Percentiles rank a stretch among this genome's conserved stretches.
Evolutionary conservation across 805 yeast genomes (phyloP).

Genomic region (Spathaspora boniae): DNA sequence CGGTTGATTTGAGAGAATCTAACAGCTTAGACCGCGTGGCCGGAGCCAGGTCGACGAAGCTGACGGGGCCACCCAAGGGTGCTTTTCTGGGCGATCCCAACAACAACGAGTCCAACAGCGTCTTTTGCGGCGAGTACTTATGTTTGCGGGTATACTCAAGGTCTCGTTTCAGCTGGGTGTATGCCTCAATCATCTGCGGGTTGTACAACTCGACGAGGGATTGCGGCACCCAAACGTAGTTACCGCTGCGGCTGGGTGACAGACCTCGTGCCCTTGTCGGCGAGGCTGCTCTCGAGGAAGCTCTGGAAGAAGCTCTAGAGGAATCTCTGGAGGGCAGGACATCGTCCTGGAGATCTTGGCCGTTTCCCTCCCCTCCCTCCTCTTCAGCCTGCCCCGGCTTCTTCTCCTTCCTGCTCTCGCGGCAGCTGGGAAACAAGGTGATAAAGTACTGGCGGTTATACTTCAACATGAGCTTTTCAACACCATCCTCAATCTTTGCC

Average conservation of each 20-base stretch:
- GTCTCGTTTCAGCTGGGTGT: conserved; percentile 6
- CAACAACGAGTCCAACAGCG: conserved; percentile 5
- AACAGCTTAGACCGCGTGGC: too few species aligned
- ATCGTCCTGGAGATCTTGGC: too few species aligned
- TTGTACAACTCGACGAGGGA: conserved; percentile 15
- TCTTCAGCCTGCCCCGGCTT: too few species aligned
- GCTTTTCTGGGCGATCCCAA: too few species aligned
- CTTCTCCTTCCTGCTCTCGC: background rate
- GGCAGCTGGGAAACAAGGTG: conserved; percentile 8
- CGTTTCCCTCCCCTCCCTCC: too few species aligned
- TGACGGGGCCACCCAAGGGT: too few species aligned
- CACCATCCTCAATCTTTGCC: conserved; percentile 14
- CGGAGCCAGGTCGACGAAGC: too few species aligned
- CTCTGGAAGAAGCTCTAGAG: too few species aligned
- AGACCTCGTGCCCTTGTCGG: conserved; percentile 1
- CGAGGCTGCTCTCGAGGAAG: too few species aligned
- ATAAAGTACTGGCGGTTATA: conserved; percentile 13
- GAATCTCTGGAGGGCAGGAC: too few species aligned
- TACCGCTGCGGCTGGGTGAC: conserved; percentile 1
- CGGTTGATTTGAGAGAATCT: too few species aligned
- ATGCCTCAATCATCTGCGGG: conserved; percentile 11
- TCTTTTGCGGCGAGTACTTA: conserved; percentile 1
- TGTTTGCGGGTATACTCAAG: conserved; percentile 1
- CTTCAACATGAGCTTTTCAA: conserved; percentile 18
- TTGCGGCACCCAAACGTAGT: conserved; percentile 19